Percentiles rank a stretch among this genome's conserved stretches.
phyloP scores from a whole-genome alignment of 2,329 filamentous ascomycete species.

The Fusarium penzigii region DNA sequence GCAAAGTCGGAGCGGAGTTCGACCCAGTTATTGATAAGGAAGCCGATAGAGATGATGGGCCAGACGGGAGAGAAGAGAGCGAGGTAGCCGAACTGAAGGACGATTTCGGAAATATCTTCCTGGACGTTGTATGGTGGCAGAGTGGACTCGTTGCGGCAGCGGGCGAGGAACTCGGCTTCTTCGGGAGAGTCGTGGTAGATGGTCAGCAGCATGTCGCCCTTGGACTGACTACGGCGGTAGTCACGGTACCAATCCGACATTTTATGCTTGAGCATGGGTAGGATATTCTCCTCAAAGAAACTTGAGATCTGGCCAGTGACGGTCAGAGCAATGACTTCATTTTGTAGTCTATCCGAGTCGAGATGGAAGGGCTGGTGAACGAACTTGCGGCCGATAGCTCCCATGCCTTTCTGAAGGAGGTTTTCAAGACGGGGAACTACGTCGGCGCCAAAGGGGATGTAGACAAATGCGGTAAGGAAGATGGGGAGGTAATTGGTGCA shows the following conservation, averaged over 20 bases:
- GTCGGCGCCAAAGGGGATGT: constrained; percentile 70
- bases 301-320: constrained; percentile 72
- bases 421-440: constrained; percentile 69
- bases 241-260: constrained; percentile 47
- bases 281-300: constrained; percentile 70
- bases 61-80: constrained; percentile 74
- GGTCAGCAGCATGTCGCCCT: constrained; percentile 47
- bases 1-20: constrained; percentile 76
- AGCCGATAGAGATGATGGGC: constrained; percentile 72
- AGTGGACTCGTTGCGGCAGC: constrained; percentile 67
- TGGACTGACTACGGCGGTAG: constrained; percentile 35
- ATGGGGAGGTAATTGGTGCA: constrained; percentile 79
- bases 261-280: constrained; percentile 68
- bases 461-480: constrained; percentile 75
- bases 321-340: constrained; percentile 75
- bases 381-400: constrained; percentile 50
- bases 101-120: constrained; percentile 72
- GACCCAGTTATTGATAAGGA: constrained; percentile 76
- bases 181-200: constrained; percentile 58
- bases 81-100: constrained; percentile 73
- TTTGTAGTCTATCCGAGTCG: constrained; percentile 65
- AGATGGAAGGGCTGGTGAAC: constrained; percentile 59
- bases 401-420: constrained; percentile 52
- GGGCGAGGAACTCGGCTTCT: constrained; percentile 63
- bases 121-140: constrained; percentile 72